These are phyloP conservation scores for Ophiostoma sp. DNA, from an alignment of 2,329 filamentous ascomycete genomes.

Conservation along the genomic window DNA sequence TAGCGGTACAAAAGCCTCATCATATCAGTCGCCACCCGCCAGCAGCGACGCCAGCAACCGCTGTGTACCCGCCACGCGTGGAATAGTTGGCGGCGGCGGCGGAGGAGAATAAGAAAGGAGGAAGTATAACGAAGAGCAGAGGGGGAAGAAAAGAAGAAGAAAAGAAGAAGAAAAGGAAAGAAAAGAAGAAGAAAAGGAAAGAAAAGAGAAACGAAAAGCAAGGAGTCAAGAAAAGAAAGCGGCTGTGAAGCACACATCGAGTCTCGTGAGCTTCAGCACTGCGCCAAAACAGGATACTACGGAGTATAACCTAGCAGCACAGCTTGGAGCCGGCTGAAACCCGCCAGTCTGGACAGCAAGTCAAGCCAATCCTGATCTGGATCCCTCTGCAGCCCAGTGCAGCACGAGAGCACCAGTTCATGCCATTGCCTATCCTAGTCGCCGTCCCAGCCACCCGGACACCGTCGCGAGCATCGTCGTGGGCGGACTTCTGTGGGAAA, in stretches of 20 bases:
- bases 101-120: background rate
- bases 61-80: conserved; percentile 12
- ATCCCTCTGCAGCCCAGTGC: background rate
- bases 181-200: background rate
- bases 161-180: background rate
- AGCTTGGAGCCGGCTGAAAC: background rate
- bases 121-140: background rate
- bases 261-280: background rate
- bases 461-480: background rate
- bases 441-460: conserved; percentile 13
- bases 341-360: conserved; percentile 1
- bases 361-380: background rate
- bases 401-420: background rate
- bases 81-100: conserved; percentile 15
- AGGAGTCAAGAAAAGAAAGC: background rate
- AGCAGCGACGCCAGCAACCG: background rate
- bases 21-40: background rate
- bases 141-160: background rate
- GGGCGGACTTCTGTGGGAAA: background rate
- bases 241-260: background rate
- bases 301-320: background rate
- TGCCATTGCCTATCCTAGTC: conserved; percentile 2
- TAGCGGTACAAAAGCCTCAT: conserved; percentile 8
- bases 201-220: background rate
- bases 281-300: background rate